phyloP scores from a whole-genome alignment of 768 basidiomycete species.

The Hemileccinum impolitum region DNA sequence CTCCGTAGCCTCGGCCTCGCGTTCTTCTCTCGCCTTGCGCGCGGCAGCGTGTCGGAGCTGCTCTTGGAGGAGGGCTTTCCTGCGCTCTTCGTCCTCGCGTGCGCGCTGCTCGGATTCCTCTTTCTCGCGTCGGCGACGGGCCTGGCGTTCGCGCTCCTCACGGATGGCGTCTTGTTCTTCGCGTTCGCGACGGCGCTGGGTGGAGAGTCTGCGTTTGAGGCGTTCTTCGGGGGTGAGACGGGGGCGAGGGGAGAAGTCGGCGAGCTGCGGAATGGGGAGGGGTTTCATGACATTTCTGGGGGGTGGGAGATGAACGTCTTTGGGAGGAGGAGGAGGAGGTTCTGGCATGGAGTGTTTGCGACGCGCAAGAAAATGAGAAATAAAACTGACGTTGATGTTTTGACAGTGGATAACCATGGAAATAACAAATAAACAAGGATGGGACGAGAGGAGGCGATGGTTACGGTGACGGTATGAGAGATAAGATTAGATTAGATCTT shows the following conservation, averaged over 20 bases:
- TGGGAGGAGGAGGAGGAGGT: constrained; percentile 20
- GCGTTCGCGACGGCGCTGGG: constrained; percentile 20
- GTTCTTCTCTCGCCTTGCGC: constrained; percentile 36
- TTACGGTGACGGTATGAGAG: not conserved
- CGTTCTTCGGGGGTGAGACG: constrained; percentile 27
- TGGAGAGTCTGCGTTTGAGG: constrained; percentile 19
- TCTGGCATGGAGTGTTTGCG: constrained; percentile 15
- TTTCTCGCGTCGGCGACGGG: constrained; percentile 19
- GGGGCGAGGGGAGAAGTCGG: constrained; percentile 8
- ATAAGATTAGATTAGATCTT: constrained; percentile 22
- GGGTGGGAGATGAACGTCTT: constrained; percentile 7
- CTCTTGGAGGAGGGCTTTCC: constrained; percentile 44
- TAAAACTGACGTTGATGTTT: constrained; percentile 8
- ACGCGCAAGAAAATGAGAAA: constrained; percentile 13
- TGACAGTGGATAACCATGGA: constrained; percentile 14
- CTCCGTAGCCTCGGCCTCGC: constrained; percentile 44
- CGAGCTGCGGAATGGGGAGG: constrained; percentile 18
- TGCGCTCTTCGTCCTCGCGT: constrained; percentile 41
- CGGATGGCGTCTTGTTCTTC: constrained; percentile 43
- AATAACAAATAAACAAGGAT: not conserved
- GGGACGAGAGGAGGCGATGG: not conserved
- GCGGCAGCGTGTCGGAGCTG: constrained; percentile 34
- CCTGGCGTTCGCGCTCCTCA: constrained; percentile 45
- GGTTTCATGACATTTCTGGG: constrained; percentile 13
- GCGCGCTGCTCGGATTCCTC: constrained; percentile 19